Evolutionary conservation across 257 asterid species (phyloP), one percentile per base, ranked within the genome.

Genomic region (Fraxinus quadrangulata): DNA sequence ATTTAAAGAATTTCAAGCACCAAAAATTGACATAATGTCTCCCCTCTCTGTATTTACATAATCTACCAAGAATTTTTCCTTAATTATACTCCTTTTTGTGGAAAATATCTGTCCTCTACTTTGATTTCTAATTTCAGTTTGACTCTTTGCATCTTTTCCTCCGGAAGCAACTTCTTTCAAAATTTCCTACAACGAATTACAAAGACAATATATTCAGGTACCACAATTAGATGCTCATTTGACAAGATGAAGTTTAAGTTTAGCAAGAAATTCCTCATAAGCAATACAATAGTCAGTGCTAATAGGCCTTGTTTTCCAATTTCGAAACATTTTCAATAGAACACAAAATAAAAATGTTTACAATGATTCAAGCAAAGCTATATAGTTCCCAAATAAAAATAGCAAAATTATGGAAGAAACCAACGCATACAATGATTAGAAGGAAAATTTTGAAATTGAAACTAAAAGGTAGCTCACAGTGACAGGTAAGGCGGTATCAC

Each of bases 141-240:
- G 76, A 26, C 89, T 80, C 98, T 87, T 77, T 92, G 98, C 86
- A 71, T 94, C 97, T 86, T 96, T 86, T 82, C 90, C 92, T 70
- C 97, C 97, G 0, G 96, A 90, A 72, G 98, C 97, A 80, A 94
- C 91, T 89, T 96, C 97, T 84, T 98, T 88, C 79, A 96, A 75
- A 76, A 96, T 85, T 96, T 96, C 89, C 98, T 96, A 82, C 61
- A 80, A 82, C 70, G 39, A 73, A 59, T 81, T 45, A 65, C 1
- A 1, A 21, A 23, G 13, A 61, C 10, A 61, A 23, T 23, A 61
- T 23, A 21, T 23, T 23, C 68, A 61, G 33, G 63, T 51, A 24
- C 63, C 63, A 51, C 19, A 17, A 51, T 21, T 5, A 51, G 63
- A 17, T 16, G 63, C 63, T 51, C 24, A 2, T 5, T 19, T 51